Conservation (phyloP, 75 land plant species). For the Pseudotsuga menziesii region DNA sequence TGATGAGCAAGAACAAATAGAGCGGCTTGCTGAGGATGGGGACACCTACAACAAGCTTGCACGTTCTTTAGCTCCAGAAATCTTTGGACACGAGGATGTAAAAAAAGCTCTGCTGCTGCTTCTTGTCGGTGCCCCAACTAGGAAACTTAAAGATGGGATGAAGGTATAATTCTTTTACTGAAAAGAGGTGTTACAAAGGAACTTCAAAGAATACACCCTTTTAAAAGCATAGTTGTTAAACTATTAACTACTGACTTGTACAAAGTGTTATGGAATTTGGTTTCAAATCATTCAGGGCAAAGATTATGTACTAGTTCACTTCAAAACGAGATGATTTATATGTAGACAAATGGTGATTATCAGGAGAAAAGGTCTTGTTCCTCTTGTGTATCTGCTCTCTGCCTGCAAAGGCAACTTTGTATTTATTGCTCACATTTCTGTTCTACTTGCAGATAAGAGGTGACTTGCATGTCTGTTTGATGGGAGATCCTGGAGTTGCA, state of each 20-base stretch:
- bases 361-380: neutral
- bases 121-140: constrained; percentile 94
- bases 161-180: constrained; percentile 44
- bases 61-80: constrained; percentile 92
- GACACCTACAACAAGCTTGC: constrained; percentile 87
- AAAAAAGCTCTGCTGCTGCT: constrained; percentile 93
- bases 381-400: neutral
- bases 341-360: neutral
- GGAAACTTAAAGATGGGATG: constrained; percentile 95
- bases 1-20: constrained; percentile 83
- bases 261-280: neutral
- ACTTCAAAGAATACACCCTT: neutral
- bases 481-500: constrained; percentile 99
- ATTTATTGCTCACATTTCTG: neutral
- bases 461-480: constrained; percentile 93
- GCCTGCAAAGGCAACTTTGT: neutral
- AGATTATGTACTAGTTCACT: too few species aligned
- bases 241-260: neutral
- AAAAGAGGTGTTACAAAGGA: neutral
- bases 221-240: neutral
- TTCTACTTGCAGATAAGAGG: constrained; percentile 80
- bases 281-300: neutral
- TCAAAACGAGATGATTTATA: neutral
- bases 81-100: constrained; percentile 98
- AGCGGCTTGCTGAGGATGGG: constrained; percentile 80